A percentile compares a stretch with the other conserved stretches of the same genome.
Evolutionary conservation across 2,329 filamentous ascomycete species (phyloP).

Genomic region (Stenocarpella maydis): DNA sequence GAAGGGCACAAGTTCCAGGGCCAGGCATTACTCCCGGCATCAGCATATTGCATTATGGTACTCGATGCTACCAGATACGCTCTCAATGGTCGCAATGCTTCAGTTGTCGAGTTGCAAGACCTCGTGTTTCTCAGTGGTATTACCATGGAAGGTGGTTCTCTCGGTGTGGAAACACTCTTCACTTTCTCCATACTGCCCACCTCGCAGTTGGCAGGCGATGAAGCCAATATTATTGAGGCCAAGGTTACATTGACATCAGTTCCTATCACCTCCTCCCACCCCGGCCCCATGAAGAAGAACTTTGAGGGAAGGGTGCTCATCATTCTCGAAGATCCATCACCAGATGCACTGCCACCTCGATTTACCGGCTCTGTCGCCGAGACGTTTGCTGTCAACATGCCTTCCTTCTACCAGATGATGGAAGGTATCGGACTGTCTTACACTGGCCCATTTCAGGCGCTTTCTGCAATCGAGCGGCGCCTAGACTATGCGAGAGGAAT

Average conservation of each 20-base stretch:
- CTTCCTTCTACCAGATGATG: conserved; percentile 54
- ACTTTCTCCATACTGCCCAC: conserved; percentile 41
- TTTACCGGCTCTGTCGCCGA: conserved; percentile 40
- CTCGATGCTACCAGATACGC: conserved; percentile 51
- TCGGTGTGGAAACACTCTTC: conserved; percentile 50
- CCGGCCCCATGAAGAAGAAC: conserved; percentile 47
- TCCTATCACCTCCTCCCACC: conserved; percentile 41
- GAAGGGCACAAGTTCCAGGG: conserved; percentile 53
- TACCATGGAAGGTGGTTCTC: conserved; percentile 43
- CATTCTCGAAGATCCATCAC: conserved; percentile 42
- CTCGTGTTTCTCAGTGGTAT: conserved; percentile 46
- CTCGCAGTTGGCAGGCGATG: background rate
- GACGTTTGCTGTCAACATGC: conserved; percentile 43
- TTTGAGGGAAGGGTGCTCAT: conserved; percentile 46
- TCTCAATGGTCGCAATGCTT: conserved; percentile 39
- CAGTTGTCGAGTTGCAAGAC: conserved; percentile 44
- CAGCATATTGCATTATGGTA: conserved; percentile 57
- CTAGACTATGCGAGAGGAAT: conserved; percentile 46
- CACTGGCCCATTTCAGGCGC: conserved; percentile 48
- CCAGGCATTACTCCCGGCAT: conserved; percentile 54
- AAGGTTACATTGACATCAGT: conserved; percentile 47
- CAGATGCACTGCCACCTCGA: conserved; percentile 42
- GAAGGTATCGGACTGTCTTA: conserved; percentile 48
- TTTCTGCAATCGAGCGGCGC: conserved; percentile 47
- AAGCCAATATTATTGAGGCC: conserved; percentile 40